Evolutionary conservation across 306 rosid genomes (phyloP), one percentile per base, ranked within the genome.

Genomic region (Malus asiatica): DNA sequence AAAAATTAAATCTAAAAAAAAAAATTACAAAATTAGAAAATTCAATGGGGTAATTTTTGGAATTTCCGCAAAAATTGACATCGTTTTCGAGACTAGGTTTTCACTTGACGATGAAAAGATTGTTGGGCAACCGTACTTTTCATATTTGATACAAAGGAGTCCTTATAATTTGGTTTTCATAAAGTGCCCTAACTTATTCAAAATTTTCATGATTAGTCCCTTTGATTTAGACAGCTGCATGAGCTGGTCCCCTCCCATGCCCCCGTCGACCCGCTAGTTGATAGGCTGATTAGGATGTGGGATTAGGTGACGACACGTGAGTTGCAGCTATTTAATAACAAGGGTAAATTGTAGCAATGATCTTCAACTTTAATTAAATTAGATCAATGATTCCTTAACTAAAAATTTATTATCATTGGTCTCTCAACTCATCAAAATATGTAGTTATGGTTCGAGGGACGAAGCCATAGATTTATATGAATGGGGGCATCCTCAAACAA

Each of bases 81-180:
- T 23, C 33, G 16, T 61, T 27, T 27, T 13, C 14, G 66, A 27
- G 27, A 16, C n/a, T 14, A 10, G 42, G 57, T 33, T 38, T 38
- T 7, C 42, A 38, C 42, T 7, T 6, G 42, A 38, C 42, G 42
- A 38, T 44, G 20, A 44, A 29, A 51, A 44, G n/a, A 20, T 20
- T 51, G 20, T 16, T 9, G 45, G 35, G 32, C 22, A 29, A 29
- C 86, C 83, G 86, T 83, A 78, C 86, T 61, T 82, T 48, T 74
- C 80, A 11, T 5, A 61, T 66, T 58, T 83, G 83, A 83, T 83
- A 83, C 53, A 20, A 8, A 29, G 61, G 68, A 27, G 69, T 29
- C 78, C 86, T 79, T 83, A 79, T 83, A 75, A 11, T 8, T 61
- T 59, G 12, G 63, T 74, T 74, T 46, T 6, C 38, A 23, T 33